phyloP scores from a whole-genome alignment of 345 rosid species.

The Kandelia obovata region DNA sequence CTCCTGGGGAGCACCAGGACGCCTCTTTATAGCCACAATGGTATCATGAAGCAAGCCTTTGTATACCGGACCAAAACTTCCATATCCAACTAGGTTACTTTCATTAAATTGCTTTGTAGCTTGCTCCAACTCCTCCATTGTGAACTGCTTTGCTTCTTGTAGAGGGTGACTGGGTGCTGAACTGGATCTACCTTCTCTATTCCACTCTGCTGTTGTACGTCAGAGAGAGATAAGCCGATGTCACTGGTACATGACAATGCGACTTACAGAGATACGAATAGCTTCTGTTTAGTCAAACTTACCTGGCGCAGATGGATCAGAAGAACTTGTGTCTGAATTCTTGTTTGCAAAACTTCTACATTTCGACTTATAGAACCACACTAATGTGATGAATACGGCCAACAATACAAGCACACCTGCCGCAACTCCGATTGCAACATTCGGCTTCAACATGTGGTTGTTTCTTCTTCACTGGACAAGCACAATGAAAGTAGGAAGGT shows the following conservation, averaged over 20 bases:
- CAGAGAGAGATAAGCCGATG: slow-evolving; percentile 9
- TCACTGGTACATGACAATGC: neutral
- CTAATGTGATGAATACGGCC: slow-evolving; percentile 26
- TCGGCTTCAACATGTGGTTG: slow-evolving; percentile 36
- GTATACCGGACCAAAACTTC: slow-evolving; percentile 52
- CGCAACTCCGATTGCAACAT: slow-evolving; percentile 38
- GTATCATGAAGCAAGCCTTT: slow-evolving; percentile 49
- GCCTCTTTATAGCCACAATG: slow-evolving; percentile 53
- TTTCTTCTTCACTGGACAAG: slow-evolving; percentile 20
- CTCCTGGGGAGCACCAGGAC: slow-evolving; percentile 30
- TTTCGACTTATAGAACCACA: slow-evolving; percentile 44
- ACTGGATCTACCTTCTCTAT: slow-evolving; percentile 35
- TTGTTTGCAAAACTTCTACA: slow-evolving; percentile 25
- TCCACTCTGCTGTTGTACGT: slow-evolving; percentile 35
- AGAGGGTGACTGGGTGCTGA: slow-evolving; percentile 26
- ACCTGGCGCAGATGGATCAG: slow-evolving; percentile 56
- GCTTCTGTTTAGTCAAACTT: slow-evolving; percentile 10
- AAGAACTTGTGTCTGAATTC: slow-evolving; percentile 56
- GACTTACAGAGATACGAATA: neutral
- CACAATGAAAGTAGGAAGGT: slow-evolving; percentile 30
- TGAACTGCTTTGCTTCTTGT: slow-evolving; percentile 40
- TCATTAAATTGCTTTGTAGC: slow-evolving; percentile 55
- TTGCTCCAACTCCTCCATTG: slow-evolving; percentile 50
- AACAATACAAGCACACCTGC: slow-evolving; percentile 38
- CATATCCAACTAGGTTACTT: slow-evolving; percentile 45